Evolutionary conservation across 192 early-diverging fungal genomes (phyloP).

Genomic region (Phlyctochytrium arcticum): DNA sequence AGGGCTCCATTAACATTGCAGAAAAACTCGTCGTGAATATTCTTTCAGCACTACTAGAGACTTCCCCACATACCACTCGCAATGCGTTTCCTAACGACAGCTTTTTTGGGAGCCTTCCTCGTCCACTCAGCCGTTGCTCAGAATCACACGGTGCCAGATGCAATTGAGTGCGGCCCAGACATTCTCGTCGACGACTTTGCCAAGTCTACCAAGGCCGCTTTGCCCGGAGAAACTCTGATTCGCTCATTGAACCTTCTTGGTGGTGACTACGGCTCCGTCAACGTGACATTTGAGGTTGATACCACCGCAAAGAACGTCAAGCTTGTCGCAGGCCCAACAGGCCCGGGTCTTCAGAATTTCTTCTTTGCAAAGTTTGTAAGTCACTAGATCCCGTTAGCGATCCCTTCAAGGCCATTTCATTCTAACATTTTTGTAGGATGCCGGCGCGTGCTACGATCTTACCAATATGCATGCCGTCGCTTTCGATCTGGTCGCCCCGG

Average conservation of each 20-base stretch:
- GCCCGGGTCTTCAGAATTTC: conserved; percentile 10
- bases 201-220: neutral
- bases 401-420: neutral
- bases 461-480: conserved; percentile 20
- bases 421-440: conserved; percentile 4
- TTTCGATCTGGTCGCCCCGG: conserved; percentile 32
- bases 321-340: neutral
- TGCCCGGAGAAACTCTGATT: conserved; percentile 7
- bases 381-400: neutral
- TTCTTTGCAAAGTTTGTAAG: conserved; percentile 32
- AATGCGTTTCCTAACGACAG: no score
- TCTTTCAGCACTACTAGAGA: no score
- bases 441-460: conserved; percentile 29
- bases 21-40: no score
- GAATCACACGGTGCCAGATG: neutral
- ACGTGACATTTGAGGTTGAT: conserved; percentile 5
- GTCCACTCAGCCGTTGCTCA: neutral
- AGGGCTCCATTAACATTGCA: no score
- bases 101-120: conserved; percentile 1
- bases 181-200: conserved; percentile 26
- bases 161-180: conserved; percentile 14
- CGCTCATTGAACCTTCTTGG: conserved; percentile 20
- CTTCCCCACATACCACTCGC: no score
- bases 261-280: conserved; percentile 25
- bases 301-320: neutral